Evolutionary conservation across 2,329 filamentous ascomycete genomes (phyloP).

Genomic region (Beauveria sp.): DNA sequence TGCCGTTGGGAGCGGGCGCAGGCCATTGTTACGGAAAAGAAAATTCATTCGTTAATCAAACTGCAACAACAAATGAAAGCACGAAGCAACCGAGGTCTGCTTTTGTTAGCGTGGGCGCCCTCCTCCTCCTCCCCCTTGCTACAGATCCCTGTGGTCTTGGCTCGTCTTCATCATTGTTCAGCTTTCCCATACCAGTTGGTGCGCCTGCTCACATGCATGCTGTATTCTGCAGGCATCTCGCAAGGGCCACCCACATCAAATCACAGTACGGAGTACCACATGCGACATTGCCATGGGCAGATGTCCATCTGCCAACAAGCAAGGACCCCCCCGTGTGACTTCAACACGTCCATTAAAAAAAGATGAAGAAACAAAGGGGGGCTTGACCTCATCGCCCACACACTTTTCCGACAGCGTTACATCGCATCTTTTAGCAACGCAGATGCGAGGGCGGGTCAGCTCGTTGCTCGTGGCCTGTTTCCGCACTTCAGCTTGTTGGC

Average conservation of each 20-base stretch:
- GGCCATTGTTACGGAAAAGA: not conserved
- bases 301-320: not conserved
- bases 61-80: too few species aligned
- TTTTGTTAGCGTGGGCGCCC: not conserved
- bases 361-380: not conserved
- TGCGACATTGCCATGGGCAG: not conserved
- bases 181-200: not conserved
- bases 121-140: too few species aligned
- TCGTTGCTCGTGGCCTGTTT: not conserved
- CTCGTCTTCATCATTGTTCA: not conserved
- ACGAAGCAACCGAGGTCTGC: too few species aligned
- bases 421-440: not conserved
- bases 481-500: not conserved
- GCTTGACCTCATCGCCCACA: not conserved
- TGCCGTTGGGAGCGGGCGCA: not conserved
- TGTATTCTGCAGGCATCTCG: not conserved
- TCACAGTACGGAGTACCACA: not conserved
- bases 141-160: not conserved
- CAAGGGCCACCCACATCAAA: not conserved
- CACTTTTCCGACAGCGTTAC: not conserved
- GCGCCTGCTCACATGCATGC: conserved; percentile 2
- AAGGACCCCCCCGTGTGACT: not conserved
- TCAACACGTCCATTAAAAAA: not conserved
- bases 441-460: not conserved
- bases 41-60: too few species aligned